Base-by-base conservation (phyloP, 768 basidiomycete genomes). In the Inosperma sp. region DNA sequence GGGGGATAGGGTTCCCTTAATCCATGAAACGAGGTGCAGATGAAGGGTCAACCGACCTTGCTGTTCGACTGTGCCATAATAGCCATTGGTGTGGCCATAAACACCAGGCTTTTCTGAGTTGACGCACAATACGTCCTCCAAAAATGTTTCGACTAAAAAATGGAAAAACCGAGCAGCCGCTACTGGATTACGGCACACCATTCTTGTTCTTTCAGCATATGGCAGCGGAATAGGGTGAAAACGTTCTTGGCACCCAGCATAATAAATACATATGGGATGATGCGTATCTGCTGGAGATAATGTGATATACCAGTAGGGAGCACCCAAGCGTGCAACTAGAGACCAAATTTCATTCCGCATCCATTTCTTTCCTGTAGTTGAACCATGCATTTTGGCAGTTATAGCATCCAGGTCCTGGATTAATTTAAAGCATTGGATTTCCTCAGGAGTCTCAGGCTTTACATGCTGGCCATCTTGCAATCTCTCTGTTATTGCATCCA, bases 61-160 rank as follows among this genome's bases (percentile, higher is more conserved):
- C 30, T 67, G 63, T 48, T 74, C 71, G 4, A 72, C 69, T 5
- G 69, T 72, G n/a, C n/a, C n/a, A n/a, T n/a, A 67, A 54, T 68
- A 71, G 0, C 56, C 67, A 1, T 47, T 10, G 9, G 68, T 63
- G 0, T 56, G 13, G 3, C 70, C 68, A 49, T 56, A 70, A 3
- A 67, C 9, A 2, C 67, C 68, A 0, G 25, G 13, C 33, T 21
- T 21, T 2, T 22, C 42, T 7, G 33, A 31, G 4, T 48, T 52
- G 5, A 59, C 40, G 10, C 65, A 48, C 30, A 63, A 17, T n/a
- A 67, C 48, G 48, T 65, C 51, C 19, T 57, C 56, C 5, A 71
- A 57, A 48, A 69, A 65, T 3, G 55, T n/a, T 9, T 60, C 13
- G 6, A 66, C 62, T 53, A 68, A 59, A 16, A 60, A 55, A 47